phyloP scores from a whole-genome alignment of 2,329 filamentous ascomycete species.

The Botrytis fragariae region DNA sequence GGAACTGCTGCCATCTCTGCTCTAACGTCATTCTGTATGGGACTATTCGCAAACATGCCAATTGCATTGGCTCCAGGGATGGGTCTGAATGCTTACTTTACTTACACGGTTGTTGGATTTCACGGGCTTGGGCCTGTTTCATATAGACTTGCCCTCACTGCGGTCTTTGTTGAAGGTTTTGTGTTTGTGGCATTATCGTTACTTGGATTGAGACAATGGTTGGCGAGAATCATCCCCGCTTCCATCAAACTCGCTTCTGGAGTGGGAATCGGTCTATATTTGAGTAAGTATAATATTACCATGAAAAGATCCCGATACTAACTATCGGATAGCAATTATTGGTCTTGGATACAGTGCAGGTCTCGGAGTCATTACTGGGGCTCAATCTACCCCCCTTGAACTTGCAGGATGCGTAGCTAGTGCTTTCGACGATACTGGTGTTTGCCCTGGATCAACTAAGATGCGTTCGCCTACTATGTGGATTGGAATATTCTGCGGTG shows the following conservation, averaged over 20 bases:
- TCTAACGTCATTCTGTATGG: conserved; percentile 79
- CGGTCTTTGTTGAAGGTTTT: conserved; percentile 85
- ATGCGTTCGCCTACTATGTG: conserved; percentile 84
- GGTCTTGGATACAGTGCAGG: conserved; percentile 78
- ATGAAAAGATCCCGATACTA: background rate
- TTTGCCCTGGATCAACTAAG: conserved; percentile 62
- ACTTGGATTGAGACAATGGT: conserved; percentile 81
- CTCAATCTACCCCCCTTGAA: conserved; percentile 64
- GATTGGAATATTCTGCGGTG: conserved; percentile 85
- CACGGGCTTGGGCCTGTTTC: conserved; percentile 72
- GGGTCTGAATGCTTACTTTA: conserved; percentile 88
- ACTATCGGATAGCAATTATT: conserved; percentile 52
- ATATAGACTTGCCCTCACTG: conserved; percentile 74
- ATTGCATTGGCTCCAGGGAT: conserved; percentile 74
- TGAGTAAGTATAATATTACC: conserved; percentile 14
- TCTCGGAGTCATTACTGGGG: conserved; percentile 73
- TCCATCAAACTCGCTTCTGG: conserved; percentile 86
- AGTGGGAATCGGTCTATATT: conserved; percentile 80
- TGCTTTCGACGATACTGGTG: conserved; percentile 43
- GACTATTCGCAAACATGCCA: conserved; percentile 72
- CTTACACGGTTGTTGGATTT: conserved; percentile 72
- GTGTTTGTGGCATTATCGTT: conserved; percentile 79
- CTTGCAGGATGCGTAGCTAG: conserved; percentile 58
- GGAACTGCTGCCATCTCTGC: conserved; percentile 81
- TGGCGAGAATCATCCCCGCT: conserved; percentile 78